These are phyloP conservation scores for Periconia sp. DNA, from an alignment of 2,329 filamentous ascomycete genomes.

Conservation along the genomic window DNA sequence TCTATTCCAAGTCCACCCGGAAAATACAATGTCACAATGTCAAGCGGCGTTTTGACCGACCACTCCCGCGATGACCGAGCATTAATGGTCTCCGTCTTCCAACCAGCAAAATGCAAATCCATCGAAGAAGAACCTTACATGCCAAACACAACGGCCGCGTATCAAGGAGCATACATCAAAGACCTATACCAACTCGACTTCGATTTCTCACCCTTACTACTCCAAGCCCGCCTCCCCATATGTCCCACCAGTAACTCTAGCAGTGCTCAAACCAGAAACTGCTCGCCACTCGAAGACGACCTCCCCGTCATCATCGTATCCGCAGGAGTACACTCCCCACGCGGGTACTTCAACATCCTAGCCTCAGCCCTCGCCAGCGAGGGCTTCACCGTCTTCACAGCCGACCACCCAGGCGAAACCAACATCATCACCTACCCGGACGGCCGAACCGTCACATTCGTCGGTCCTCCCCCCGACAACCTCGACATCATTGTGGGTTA, in stretches of 20 bases:
- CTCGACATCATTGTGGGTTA: conserved; percentile 1
- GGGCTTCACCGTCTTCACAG: conserved; percentile 48
- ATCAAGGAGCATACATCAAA: not conserved
- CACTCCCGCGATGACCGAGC: not conserved
- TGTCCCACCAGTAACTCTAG: not conserved
- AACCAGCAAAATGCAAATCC: not conserved
- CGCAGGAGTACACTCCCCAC: conserved; percentile 30
- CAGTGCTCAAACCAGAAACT: no score
- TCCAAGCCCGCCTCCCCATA: not conserved
- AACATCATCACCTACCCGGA: conserved; percentile 49
- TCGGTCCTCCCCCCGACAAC: not conserved
- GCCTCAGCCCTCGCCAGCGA: conserved; percentile 47
- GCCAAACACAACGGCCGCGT: not conserved
- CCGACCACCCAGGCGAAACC: conserved; percentile 52
- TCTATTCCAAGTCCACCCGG: not conserved
- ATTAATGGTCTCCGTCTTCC: not conserved
- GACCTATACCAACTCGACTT: not conserved
- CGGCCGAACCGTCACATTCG: conserved; percentile 10
- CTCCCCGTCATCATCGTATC: not conserved
- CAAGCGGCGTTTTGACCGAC: not conserved
- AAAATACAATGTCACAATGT: not conserved
- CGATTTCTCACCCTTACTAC: not conserved
- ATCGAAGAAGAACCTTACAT: not conserved
- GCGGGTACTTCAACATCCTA: conserved; percentile 44
- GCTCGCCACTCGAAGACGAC: not conserved